A percentile compares a stretch with the other conserved stretches of the same genome.
Evolutionary conservation across 495 filamentous ascomycete species (phyloP).

Genomic region (Acidomyces sp.): DNA sequence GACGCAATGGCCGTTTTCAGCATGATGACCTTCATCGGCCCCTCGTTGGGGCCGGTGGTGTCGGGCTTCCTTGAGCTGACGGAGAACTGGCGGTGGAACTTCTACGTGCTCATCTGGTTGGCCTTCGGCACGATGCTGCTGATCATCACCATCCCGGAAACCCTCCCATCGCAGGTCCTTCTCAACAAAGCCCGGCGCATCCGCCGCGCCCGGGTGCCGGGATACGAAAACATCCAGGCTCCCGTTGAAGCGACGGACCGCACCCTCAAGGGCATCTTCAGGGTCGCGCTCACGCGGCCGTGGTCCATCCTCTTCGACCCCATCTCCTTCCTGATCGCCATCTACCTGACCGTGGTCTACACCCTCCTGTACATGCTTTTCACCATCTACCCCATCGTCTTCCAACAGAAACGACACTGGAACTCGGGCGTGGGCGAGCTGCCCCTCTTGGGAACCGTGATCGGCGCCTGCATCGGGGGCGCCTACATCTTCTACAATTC

Average conservation of each 20-base stretch:
- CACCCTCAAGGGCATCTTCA: slow-evolving; percentile 34
- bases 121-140: slow-evolving; percentile 28
- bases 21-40: slow-evolving; percentile 28
- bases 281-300: slow-evolving; percentile 38
- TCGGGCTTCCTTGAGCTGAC: slow-evolving; percentile 36
- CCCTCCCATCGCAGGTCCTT: slow-evolving; percentile 24
- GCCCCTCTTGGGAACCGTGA: slow-evolving; percentile 38
- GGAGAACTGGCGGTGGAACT: slow-evolving; percentile 37
- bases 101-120: slow-evolving; percentile 38
- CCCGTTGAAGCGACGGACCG: slow-evolving; percentile 32
- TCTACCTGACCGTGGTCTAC: slow-evolving; percentile 43
- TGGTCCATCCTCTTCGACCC: slow-evolving; percentile 34
- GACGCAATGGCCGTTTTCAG: slow-evolving; percentile 35
- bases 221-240: slow-evolving; percentile 37
- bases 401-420: slow-evolving; percentile 42
- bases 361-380: slow-evolving; percentile 48
- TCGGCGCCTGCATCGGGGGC: slow-evolving; percentile 35
- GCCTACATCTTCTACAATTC: slow-evolving; percentile 30
- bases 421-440: slow-evolving; percentile 37
- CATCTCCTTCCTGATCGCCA: slow-evolving; percentile 34
- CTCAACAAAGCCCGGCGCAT: slow-evolving; percentile 29
- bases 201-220: slow-evolving; percentile 26
- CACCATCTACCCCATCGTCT: slow-evolving; percentile 42
- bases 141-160: slow-evolving; percentile 36
- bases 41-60: slow-evolving; percentile 27